These are phyloP conservation scores for Leucosporidium scottii DNA, from an alignment of 768 basidiomycete genomes.

Conservation along the genomic window DNA sequence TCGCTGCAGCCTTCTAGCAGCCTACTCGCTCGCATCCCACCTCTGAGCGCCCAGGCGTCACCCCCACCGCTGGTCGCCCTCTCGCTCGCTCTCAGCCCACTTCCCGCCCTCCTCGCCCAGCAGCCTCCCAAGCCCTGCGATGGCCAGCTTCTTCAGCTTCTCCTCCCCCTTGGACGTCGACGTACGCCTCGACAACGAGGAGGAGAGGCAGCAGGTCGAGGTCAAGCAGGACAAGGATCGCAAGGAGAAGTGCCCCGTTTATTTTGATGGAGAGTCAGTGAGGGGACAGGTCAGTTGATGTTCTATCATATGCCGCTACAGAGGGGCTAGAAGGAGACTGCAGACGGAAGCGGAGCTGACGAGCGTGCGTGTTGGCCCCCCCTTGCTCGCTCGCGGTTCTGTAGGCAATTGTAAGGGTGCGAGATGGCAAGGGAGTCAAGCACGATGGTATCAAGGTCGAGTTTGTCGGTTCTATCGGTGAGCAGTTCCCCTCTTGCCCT, in stretches of 20 bases:
- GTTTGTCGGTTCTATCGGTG: constrained; percentile 91
- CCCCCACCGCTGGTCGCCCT: too few relatives aligned
- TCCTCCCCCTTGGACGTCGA: constrained; percentile 84
- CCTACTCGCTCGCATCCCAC: too few relatives aligned
- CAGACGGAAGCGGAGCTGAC: not conserved
- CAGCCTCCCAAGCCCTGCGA: constrained; percentile 36
- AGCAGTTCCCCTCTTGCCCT: constrained; percentile 33
- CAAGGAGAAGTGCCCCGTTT: constrained; percentile 70
- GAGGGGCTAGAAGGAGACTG: not conserved
- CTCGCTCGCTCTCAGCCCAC: too few relatives aligned
- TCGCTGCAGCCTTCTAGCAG: too few relatives aligned
- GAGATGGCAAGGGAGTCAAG: constrained; percentile 87
- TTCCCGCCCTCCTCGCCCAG: too few relatives aligned
- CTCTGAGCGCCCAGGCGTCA: too few relatives aligned
- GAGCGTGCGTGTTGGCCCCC: not conserved
- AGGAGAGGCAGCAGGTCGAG: constrained; percentile 79
- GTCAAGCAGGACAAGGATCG: constrained; percentile 52
- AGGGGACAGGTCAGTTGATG: constrained; percentile 70
- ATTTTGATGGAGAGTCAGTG: constrained; percentile 92
- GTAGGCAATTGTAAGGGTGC: constrained; percentile 75
- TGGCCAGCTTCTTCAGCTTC: constrained; percentile 83
- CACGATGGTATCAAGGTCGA: constrained; percentile 98
- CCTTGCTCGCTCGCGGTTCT: not conserved
- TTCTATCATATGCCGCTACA: not conserved
- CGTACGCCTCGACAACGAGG: constrained; percentile 77